Evolutionary conservation across 352 stramenopile species (phyloP).

Genomic region (Plasmopara viticola): DNA sequence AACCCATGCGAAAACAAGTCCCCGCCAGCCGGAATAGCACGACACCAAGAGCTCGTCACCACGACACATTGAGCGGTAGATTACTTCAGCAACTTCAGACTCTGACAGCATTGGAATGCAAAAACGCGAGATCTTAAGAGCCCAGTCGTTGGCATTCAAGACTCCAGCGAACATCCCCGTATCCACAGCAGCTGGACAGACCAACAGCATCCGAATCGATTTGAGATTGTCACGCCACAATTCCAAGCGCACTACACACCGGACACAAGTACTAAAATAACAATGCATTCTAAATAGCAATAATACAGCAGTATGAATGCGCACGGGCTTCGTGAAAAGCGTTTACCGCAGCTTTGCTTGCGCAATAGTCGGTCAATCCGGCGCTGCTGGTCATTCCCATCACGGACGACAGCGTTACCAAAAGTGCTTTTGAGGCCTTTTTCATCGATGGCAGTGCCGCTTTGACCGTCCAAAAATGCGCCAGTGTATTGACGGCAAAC

Average conservation of each 20-base stretch:
- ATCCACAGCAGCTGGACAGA: constrained; percentile 64
- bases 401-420: constrained; percentile 75
- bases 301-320: not conserved
- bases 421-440: constrained; percentile 32
- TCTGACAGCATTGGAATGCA: constrained; percentile 51
- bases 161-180: constrained; percentile 75
- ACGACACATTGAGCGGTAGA: constrained; percentile 46
- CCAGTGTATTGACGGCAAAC: constrained; percentile 56
- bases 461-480: constrained; percentile 72
- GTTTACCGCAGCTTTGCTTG: constrained; percentile 66
- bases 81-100: constrained; percentile 39
- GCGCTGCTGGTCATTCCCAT: constrained; percentile 67
- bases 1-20: constrained; percentile 44
- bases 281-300: not conserved
- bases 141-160: constrained; percentile 33
- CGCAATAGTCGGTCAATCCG: constrained; percentile 66
- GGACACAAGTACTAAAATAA: not conserved
- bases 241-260: constrained; percentile 60
- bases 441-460: constrained; percentile 61
- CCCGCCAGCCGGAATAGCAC: constrained; percentile 54
- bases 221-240: constrained; percentile 48
- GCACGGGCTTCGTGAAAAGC: constrained; percentile 65
- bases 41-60: constrained; percentile 59
- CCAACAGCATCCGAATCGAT: constrained; percentile 62
- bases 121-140: constrained; percentile 24